Base-by-base conservation (phyloP, 2,329 filamentous ascomycete species). In the Talaromyces sp. region DNA sequence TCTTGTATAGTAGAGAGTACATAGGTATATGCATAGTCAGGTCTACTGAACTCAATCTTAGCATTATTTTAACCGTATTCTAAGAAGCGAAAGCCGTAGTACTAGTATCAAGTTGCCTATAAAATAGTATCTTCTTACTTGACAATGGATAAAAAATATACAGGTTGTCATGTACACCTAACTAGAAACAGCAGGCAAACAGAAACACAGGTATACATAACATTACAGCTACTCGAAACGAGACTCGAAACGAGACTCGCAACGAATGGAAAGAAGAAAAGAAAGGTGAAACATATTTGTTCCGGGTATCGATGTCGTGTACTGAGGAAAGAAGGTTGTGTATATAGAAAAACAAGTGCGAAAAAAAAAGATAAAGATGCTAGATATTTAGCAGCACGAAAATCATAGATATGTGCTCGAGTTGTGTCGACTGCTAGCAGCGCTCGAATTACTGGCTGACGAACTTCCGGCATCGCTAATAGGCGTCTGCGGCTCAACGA, bases 401-500 rank as follows among this genome's bases (percentile, higher is more conserved):
- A 10, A 36, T 34, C 43, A 65, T 11, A 65, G 13, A n/a, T 58
- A 66, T 19, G 59, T 49, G 36, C 51, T 63, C 43, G 64, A 66
- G 45, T 66, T 66, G 31, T 66, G 64, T 17, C 64, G 60, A 31
- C 59, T 66, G 34, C 60, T 61, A 53, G 29, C 34, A 43, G 29
- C 34, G 34, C 43, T 66, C 13, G 64, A 58, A 38, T 25, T 58
- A 22, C 58, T 72, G 25, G 70, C 69, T 56, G 67, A 81, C 67
- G 80, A 83, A 25, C 70, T 70, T 77, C 74, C 72, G 49, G 69
- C 69, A 0, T 78, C 77, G 65, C 74, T 78, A 65, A 69, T 69
- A 0, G 78, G 78, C 1, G 78, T 80, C 13, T 75, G 69, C 29
- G 78, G 74, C 58, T 80, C 78, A n/a, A 80, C 71, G 15, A 82